phyloP scores from a whole-genome alignment of 352 stramenopile genomes.

The Phytophthora sp. region DNA sequence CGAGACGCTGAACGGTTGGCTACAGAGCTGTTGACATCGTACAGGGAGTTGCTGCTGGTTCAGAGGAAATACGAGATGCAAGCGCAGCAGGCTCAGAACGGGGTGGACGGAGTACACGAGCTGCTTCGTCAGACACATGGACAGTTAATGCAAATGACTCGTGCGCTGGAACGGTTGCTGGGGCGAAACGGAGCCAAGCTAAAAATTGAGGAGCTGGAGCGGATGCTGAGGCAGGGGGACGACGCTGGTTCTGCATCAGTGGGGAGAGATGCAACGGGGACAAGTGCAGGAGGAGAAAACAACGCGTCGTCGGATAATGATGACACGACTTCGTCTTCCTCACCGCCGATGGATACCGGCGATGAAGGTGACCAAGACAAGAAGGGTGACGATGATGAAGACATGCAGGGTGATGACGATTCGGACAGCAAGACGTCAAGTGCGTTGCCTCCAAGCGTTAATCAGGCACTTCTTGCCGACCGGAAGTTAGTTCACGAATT shows the following conservation, averaged over 20 bases:
- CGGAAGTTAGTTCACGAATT: slow-evolving; percentile 72
- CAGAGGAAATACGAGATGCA: slow-evolving; percentile 50
- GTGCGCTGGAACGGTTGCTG: slow-evolving; percentile 61
- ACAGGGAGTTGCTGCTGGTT: slow-evolving; percentile 54
- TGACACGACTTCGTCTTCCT: slow-evolving; percentile 5
- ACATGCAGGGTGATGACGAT: slow-evolving; percentile 14
- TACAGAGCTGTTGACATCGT: slow-evolving; percentile 56
- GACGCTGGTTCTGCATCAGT: neutral
- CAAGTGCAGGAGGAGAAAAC: neutral
- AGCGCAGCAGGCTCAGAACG: slow-evolving; percentile 30
- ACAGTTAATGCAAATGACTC: slow-evolving; percentile 60
- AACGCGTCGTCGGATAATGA: slow-evolving; percentile 9
- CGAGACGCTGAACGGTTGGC: slow-evolving; percentile 62
- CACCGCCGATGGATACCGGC: slow-evolving; percentile 9
- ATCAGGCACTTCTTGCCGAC: slow-evolving; percentile 59
- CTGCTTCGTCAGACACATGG: slow-evolving; percentile 62
- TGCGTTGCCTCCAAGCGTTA: slow-evolving; percentile 26
- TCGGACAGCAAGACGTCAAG: neutral
- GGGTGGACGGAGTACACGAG: slow-evolving; percentile 59
- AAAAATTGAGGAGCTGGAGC: slow-evolving; percentile 44
- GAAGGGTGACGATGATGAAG: slow-evolving; percentile 31
- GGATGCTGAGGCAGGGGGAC: slow-evolving; percentile 24
- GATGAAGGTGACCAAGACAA: slow-evolving; percentile 23
- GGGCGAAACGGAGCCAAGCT: slow-evolving; percentile 44
- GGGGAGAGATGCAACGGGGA: neutral